phyloP scores from a whole-genome alignment of 495 filamentous ascomycete species.

The Xylaria venustula region DNA sequence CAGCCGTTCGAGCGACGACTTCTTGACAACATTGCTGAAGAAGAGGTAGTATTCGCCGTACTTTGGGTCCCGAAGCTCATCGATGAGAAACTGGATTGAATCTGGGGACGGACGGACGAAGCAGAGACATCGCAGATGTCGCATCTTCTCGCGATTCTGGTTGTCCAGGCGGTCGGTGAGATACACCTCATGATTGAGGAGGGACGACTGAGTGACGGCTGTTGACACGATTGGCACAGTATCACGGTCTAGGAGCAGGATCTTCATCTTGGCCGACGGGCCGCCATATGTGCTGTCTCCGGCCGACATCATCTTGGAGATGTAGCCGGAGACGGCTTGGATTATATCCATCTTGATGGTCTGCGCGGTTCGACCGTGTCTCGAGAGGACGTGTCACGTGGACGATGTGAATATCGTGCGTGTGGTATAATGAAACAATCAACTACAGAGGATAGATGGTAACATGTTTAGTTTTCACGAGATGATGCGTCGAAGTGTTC shows the following conservation, averaged over 20 bases:
- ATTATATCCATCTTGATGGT: slow-evolving; percentile 79
- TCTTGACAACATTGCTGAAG: slow-evolving; percentile 95
- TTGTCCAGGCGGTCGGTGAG: slow-evolving; percentile 96
- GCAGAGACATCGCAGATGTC: slow-evolving; percentile 89
- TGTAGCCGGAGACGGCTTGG: slow-evolving; percentile 87
- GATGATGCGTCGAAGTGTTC: slow-evolving; percentile 23
- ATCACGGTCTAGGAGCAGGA: slow-evolving; percentile 89
- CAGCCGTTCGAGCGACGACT: slow-evolving; percentile 90
- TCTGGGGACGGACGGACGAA: slow-evolving; percentile 90
- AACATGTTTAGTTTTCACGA: slow-evolving; percentile 1
- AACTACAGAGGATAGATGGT: too few relatives aligned
- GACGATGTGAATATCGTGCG: neutral
- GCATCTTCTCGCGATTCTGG: slow-evolving; percentile 90
- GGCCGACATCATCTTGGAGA: slow-evolving; percentile 92
- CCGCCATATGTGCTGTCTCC: slow-evolving; percentile 70
- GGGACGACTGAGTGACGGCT: slow-evolving; percentile 88
- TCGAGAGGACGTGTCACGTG: neutral
- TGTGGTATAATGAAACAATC: too few relatives aligned
- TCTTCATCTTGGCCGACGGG: slow-evolving; percentile 96
- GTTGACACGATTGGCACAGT: slow-evolving; percentile 93
- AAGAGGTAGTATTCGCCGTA: slow-evolving; percentile 98
- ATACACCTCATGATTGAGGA: slow-evolving; percentile 97
- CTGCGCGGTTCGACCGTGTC: neutral
- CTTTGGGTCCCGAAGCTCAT: slow-evolving; percentile 93
- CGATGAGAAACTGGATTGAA: slow-evolving; percentile 88